Base-by-base conservation (phyloP, 2,329 filamentous ascomycete species). In the Aspergillus chevalieri region DNA sequence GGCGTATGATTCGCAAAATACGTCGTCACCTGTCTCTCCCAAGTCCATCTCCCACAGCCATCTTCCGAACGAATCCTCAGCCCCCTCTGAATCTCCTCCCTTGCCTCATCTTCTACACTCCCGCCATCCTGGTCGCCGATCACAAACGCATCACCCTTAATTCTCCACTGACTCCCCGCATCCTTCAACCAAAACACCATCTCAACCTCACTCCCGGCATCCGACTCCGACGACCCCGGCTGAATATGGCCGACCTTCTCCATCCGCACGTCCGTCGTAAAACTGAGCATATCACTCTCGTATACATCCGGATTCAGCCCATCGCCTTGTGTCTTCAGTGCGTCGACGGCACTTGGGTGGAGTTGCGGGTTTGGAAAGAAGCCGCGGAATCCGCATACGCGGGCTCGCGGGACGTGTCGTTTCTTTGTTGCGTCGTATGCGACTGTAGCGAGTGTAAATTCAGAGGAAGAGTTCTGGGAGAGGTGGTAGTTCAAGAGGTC, bases 1-100 rank as follows among this genome's bases (percentile, higher is more conserved):
- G 92, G 92, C 57, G 81, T 85, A 59, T 93, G 71, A 67, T 96
- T 96, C 17, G 89, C 92, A 79, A 96, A 97, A 66, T 93, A 88
- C 44, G 82, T 87, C 46, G 87, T 90, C 34, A 96, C 69, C 71
- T 95, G 90, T 54, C 76, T 85, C 43, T 74, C 73, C 85, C 89
- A 96, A 57, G 80, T 86, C 89, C 90, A 95, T 1, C 74, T 43
- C 1, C 42, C 12, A 1, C 63, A 61, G 52, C 72, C 69, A 44
- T 71, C 66, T 10, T 49, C 53, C 10, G 38, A 41, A 41, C 38
- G 4, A 21, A 9, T 67, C 71, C 65, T 85, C 79, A 56, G 69
- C 57, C 17, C 73, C 70, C 61, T 85, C 79, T 50, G 84, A 78
- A 68, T 90, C 84, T 51, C 78, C 75, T 2, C 78, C 83, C 62